Percentiles rank a stretch among this genome's conserved stretches.
These are phyloP conservation scores for Xylaria sp. DNA, from an alignment of 2,329 filamentous ascomycete species.

Conservation along the genomic window DNA sequence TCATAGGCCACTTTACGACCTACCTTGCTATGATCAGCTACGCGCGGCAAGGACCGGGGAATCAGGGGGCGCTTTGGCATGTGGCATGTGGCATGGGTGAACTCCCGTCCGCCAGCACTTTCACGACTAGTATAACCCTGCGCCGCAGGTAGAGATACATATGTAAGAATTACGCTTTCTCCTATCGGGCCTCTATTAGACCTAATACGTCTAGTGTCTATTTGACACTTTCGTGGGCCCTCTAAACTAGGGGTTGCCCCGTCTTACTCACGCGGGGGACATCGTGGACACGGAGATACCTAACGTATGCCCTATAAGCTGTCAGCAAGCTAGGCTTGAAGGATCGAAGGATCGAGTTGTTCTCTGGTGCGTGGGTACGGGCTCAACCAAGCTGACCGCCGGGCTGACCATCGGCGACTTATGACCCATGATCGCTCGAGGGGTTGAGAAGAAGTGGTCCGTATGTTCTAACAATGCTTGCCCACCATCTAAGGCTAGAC, in stretches of 20 bases:
- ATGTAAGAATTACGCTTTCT: neutral
- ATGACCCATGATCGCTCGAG: neutral
- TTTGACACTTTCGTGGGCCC: constrained; percentile 1
- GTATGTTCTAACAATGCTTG: constrained; percentile 21
- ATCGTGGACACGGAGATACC: neutral
- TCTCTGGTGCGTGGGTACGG: constrained; percentile 18
- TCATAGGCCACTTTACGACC: constrained; percentile 1
- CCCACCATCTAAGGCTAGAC: neutral
- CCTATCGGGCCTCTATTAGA: neutral
- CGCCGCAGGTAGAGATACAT: neutral
- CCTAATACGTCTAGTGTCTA: neutral
- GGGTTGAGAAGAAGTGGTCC: neutral
- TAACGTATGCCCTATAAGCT: neutral
- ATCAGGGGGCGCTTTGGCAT: neutral
- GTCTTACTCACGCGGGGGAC: constrained; percentile 10
- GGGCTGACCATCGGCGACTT: constrained; percentile 5
- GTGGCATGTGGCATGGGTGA: constrained; percentile 7
- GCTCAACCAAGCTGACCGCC: constrained; percentile 21
- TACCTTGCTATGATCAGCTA: constrained; percentile 19
- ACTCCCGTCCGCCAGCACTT: neutral
- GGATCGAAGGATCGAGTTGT: constrained; percentile 20
- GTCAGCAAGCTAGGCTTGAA: constrained; percentile 9
- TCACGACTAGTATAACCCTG: neutral
- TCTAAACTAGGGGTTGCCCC: constrained; percentile 3
- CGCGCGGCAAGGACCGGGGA: constrained; percentile 17